Evolutionary conservation across 2,329 filamentous ascomycete genomes (phyloP).

Genomic region (Zasmidium citrigriseum): DNA sequence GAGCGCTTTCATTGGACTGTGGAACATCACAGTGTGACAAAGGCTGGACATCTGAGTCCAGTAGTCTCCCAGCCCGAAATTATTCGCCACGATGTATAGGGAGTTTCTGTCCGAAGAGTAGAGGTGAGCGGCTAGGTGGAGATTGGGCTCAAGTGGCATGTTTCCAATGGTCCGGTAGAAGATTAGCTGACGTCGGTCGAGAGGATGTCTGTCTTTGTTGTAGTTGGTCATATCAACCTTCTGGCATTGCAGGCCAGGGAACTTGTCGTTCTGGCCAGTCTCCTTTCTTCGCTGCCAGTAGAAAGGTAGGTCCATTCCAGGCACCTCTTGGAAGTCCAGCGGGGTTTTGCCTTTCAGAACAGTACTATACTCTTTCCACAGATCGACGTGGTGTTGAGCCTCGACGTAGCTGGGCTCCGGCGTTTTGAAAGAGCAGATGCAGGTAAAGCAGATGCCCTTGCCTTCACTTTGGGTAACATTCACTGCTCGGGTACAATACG

Average conservation of each 20-base stretch:
- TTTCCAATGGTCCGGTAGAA: conserved; percentile 49
- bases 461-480: conserved; percentile 51
- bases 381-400: conserved; percentile 37
- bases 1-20: conserved; percentile 43
- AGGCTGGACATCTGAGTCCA: conserved; percentile 50
- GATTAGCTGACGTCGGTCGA: conserved; percentile 44
- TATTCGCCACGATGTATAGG: conserved; percentile 53
- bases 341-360: conserved; percentile 38
- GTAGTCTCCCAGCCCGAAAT: conserved; percentile 44
- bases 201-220: conserved; percentile 41
- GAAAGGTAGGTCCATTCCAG: conserved; percentile 39
- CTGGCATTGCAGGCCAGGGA: conserved; percentile 49
- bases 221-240: conserved; percentile 56
- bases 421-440: conserved; percentile 55
- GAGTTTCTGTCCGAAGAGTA: conserved; percentile 60
- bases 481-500: conserved; percentile 55
- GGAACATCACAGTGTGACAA: conserved; percentile 51
- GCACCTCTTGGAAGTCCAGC: conserved; percentile 34
- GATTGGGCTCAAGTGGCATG: conserved; percentile 46
- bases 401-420: conserved; percentile 38
- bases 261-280: conserved; percentile 41
- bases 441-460: conserved; percentile 54
- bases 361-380: conserved; percentile 38
- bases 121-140: conserved; percentile 60
- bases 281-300: conserved; percentile 37